These are phyloP conservation scores for Fusarium fujikuroi DNA, from an alignment of 2,329 filamentous ascomycete species.

Conservation along the genomic window DNA sequence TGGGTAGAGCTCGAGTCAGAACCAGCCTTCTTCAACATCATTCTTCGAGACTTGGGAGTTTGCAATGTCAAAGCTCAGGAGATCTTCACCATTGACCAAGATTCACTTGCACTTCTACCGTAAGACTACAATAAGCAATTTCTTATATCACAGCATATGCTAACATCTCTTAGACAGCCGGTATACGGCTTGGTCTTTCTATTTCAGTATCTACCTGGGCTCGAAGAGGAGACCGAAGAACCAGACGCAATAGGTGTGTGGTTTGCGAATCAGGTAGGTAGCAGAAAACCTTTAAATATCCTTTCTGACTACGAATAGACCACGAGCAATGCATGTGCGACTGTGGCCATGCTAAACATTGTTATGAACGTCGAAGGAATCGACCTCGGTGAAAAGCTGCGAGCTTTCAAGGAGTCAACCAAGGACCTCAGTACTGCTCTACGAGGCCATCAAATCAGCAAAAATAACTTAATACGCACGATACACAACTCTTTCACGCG, in stretches of 20 bases:
- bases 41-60: conserved; percentile 83
- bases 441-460: conserved; percentile 79
- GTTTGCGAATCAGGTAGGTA: conserved; percentile 88
- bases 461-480: conserved; percentile 79
- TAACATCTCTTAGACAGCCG: conserved; percentile 65
- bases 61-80: conserved; percentile 79
- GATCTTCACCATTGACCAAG: conserved; percentile 76
- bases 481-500: conserved; percentile 90
- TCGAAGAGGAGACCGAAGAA: conserved; percentile 63
- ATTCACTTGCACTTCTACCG: conserved; percentile 71
- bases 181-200: conserved; percentile 90
- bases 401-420: conserved; percentile 79
- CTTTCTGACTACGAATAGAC: conserved; percentile 62
- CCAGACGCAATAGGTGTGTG: conserved; percentile 72
- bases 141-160: background rate
- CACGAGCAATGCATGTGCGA: conserved; percentile 86
- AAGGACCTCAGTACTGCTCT: conserved; percentile 73
- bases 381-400: conserved; percentile 75
- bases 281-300: background rate
- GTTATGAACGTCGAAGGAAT: conserved; percentile 81
- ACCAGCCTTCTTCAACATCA: conserved; percentile 87
- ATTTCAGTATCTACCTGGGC: conserved; percentile 73
- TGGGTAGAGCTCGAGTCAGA: conserved; percentile 92
- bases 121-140: conserved; percentile 49
- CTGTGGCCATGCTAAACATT: conserved; percentile 92